phyloP scores from a whole-genome alignment of 345 rosid species.

The Gossypium sturtianum region DNA sequence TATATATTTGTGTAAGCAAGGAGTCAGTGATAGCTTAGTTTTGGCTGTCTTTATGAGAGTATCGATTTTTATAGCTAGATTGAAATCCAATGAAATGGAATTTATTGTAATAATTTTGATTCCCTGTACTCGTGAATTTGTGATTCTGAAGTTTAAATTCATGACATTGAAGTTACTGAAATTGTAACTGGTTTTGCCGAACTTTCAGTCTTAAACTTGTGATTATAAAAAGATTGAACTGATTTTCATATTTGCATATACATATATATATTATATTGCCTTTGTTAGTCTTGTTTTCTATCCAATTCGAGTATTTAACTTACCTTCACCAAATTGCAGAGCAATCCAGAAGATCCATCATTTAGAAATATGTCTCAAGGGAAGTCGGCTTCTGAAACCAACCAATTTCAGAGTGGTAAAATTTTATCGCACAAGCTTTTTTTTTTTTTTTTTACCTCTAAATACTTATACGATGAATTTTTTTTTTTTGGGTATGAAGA shows the following conservation, averaged over 20 bases:
- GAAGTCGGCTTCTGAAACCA: slow-evolving; percentile 23
- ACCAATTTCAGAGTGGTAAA: slow-evolving; percentile 39
- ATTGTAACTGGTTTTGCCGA: neutral
- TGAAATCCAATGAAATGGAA: neutral
- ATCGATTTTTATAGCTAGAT: neutral
- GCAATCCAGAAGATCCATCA: slow-evolving; percentile 27
- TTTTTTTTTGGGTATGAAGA: slow-evolving; percentile 8
- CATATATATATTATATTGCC: neutral
- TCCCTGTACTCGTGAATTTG: neutral
- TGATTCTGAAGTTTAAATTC: neutral
- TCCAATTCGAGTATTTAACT: neutral
- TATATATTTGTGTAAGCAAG: neutral
- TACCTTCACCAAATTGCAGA: slow-evolving; percentile 21
- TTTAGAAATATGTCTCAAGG: slow-evolving; percentile 11
- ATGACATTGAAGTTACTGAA: neutral
- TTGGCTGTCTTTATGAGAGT: neutral
- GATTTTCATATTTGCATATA: neutral
- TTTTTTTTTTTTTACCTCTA: neutral
- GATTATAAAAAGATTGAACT: neutral
- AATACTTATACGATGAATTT: neutral
- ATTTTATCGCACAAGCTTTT: neutral
- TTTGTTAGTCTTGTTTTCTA: neutral
- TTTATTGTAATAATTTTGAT: neutral
- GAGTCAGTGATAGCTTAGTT: neutral
- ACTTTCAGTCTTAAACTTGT: neutral